Evolutionary conservation across 805 yeast genomes (phyloP).

Genomic region (Starmerella sp.): DNA sequence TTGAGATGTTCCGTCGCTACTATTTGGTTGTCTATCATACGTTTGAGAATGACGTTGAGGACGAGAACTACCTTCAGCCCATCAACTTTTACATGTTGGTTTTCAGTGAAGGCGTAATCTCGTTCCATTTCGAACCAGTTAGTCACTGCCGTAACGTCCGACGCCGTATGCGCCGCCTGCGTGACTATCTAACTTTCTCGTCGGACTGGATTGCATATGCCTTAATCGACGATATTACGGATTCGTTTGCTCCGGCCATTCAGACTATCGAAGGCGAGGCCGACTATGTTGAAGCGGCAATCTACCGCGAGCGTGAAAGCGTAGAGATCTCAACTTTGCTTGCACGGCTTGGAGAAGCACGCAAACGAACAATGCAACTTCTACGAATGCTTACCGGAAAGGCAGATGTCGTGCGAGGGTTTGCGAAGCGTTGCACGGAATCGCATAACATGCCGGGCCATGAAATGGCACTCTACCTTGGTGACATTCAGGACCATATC

Average conservation of each 20-base stretch:
- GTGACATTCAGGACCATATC: constrained; percentile 95
- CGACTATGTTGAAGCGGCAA: constrained; percentile 65
- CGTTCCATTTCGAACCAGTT: constrained; percentile 51
- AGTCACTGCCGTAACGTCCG: constrained; percentile 50
- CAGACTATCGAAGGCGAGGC: constrained; percentile 50
- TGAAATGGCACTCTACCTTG: constrained; percentile 82
- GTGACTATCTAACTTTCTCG: constrained; percentile 48
- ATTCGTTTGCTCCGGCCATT: constrained; percentile 52
- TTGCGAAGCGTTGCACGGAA: constrained; percentile 89
- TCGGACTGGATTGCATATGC: constrained; percentile 62
- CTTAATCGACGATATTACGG: constrained; percentile 53
- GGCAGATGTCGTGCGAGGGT: constrained; percentile 93
- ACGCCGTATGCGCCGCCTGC: constrained; percentile 50
- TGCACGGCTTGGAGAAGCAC: constrained; percentile 72
- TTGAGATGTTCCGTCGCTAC: constrained; percentile 77
- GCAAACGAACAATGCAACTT: constrained; percentile 84
- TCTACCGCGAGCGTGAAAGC: constrained; percentile 58
- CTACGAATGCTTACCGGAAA: constrained; percentile 84
- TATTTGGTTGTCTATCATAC: constrained; percentile 96
- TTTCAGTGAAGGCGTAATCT: constrained; percentile 46
- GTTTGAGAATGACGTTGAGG: constrained; percentile 79
- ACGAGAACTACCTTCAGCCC: constrained; percentile 44
- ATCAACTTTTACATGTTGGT: constrained; percentile 51
- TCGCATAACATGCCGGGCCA: constrained; percentile 57
- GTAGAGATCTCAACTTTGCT: constrained; percentile 39